Evolutionary conservation across 129 eudicot genomes (phyloP).

Genomic region (Flaveria robusta): DNA sequence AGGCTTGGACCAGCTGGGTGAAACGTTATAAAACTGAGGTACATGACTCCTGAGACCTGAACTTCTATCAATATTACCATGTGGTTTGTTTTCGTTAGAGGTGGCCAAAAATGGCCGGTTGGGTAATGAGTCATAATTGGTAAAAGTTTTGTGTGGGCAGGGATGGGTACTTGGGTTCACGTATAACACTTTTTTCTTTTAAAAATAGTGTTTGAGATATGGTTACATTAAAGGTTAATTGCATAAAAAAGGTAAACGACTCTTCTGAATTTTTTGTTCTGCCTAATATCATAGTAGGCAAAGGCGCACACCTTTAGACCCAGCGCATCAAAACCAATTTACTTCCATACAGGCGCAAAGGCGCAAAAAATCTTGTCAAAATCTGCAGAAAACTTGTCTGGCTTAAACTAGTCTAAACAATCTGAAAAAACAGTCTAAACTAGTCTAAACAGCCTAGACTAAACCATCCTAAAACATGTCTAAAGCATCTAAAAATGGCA

Average conservation of each 20-base stretch:
- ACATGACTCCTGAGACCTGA: conserved; percentile 10
- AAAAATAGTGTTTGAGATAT: not conserved
- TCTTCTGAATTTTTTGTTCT: not conserved
- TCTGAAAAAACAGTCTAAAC: too few relatives aligned
- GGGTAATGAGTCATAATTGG: not conserved
- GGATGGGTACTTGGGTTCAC: not conserved
- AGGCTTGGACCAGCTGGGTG: conserved; percentile 93
- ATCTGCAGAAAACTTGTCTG: too few relatives aligned
- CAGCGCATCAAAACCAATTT: too few relatives aligned
- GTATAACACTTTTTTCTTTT: not conserved
- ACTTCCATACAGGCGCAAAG: too few relatives aligned
- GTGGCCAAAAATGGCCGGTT: not conserved
- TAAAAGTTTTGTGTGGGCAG: too few relatives aligned
- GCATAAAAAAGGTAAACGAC: not conserved
- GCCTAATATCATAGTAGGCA: not conserved
- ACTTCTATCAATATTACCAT: not conserved
- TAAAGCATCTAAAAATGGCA: too few relatives aligned
- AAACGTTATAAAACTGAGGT: conserved; percentile 81
- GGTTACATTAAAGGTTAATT: not conserved
- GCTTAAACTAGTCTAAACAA: too few relatives aligned
- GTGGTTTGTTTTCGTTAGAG: not conserved
- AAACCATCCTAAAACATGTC: too few relatives aligned
- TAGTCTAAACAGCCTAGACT: too few relatives aligned
- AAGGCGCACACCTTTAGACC: too few relatives aligned
- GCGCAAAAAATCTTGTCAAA: too few relatives aligned